Percentiles rank a stretch among this genome's conserved stretches.
Conservation (phyloP, 2,329 filamentous ascomycete species). For the Gaeumannomyces tritici region DNA sequence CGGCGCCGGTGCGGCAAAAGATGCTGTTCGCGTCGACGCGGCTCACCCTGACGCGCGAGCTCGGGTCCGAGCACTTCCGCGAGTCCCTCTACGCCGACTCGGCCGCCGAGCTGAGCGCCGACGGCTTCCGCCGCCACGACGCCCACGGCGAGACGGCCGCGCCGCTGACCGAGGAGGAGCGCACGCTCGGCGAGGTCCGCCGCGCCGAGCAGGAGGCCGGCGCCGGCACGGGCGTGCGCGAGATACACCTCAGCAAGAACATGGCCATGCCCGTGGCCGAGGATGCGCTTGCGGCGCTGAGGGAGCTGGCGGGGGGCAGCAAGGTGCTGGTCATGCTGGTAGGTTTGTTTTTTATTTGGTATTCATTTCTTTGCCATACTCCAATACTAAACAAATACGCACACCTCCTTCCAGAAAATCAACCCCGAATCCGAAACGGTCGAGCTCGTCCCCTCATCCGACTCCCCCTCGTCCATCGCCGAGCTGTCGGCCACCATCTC, state of each 20-base stretch:
- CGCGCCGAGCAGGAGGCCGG: conserved; percentile 66
- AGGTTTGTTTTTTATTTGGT: not conserved
- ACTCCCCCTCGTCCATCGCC: conserved; percentile 42
- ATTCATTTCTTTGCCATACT: not conserved
- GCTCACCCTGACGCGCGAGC: conserved; percentile 63
- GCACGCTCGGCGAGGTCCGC: conserved; percentile 60
- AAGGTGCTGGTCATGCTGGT: conserved; percentile 57
- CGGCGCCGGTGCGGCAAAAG: conserved; percentile 73
- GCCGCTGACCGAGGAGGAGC: conserved; percentile 72
- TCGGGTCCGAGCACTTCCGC: conserved; percentile 69
- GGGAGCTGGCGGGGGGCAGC: conserved; percentile 42
- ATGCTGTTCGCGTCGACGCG: conserved; percentile 77
- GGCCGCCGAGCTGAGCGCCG: conserved; percentile 56
- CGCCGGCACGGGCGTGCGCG: conserved; percentile 51
- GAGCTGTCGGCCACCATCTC: conserved; percentile 54
- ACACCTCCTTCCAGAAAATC: conserved; percentile 56
- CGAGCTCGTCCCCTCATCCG: conserved; percentile 48
- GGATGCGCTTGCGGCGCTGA: conserved; percentile 55
- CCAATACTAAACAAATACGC: not conserved
- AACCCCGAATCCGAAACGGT: conserved; percentile 61
- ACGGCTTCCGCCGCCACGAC: conserved; percentile 65
- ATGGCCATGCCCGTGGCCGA: conserved; percentile 50
- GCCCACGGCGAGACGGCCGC: conserved; percentile 54
- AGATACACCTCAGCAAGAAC: conserved; percentile 49
- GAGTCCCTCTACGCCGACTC: conserved; percentile 67